Evolutionary conservation across 768 basidiomycete species (phyloP).

Genomic region (Chalciporus pseudorubinellus): DNA sequence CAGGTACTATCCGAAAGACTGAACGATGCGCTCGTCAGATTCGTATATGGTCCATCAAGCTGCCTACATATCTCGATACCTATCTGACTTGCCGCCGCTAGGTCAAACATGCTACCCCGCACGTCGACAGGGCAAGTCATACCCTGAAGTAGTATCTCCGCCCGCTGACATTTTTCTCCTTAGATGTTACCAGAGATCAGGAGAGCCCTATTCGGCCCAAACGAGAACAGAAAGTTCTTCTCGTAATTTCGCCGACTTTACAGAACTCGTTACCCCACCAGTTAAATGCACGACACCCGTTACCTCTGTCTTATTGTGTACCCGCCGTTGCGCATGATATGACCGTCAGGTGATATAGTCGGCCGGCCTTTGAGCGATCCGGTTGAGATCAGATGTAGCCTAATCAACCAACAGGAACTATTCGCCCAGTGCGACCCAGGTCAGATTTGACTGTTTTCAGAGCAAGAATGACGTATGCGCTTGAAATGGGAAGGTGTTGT

Average conservation of each 20-base stretch:
- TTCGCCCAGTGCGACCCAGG: no score
- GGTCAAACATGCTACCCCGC: slow-evolving; percentile 64
- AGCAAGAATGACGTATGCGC: no score
- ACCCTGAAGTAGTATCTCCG: neutral
- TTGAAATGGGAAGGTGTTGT: no score
- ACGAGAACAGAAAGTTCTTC: slow-evolving; percentile 91
- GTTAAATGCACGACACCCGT: no score
- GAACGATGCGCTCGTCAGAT: slow-evolving; percentile 76
- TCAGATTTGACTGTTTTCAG: no score
- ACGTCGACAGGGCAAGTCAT: slow-evolving; percentile 69
- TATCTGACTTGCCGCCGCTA: slow-evolving; percentile 26
- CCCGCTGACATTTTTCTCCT: neutral
- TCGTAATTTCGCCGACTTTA: no score
- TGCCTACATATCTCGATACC: neutral
- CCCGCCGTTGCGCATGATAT: no score
- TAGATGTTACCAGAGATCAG: slow-evolving; percentile 97
- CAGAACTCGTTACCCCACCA: no score
- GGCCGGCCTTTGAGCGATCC: no score
- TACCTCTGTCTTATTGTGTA: neutral
- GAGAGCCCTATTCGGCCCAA: slow-evolving; percentile 81
- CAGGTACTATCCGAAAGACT: slow-evolving; percentile 86
- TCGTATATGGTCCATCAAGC: slow-evolving; percentile 23
- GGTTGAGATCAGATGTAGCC: no score
- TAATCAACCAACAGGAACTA: no score
- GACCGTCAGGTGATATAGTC: no score